Conservation (phyloP, 176 grass and related monocot genomes). For the Eragrostis nindensis region DNA sequence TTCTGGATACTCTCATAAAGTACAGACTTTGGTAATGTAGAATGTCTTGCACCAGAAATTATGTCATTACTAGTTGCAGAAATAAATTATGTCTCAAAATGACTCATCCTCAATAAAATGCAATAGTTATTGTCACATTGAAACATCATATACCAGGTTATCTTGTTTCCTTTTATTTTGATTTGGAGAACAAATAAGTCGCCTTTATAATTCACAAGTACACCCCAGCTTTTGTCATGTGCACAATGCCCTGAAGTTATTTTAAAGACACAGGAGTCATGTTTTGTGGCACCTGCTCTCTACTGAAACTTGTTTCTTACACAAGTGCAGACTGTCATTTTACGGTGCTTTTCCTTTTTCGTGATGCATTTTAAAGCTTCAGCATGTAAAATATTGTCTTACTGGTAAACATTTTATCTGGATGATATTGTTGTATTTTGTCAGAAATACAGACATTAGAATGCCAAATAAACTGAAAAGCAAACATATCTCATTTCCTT, state of each 20-base stretch:
- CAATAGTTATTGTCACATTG: neutral
- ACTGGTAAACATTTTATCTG: constrained; percentile 7
- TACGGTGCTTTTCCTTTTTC: neutral
- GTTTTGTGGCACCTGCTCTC: neutral
- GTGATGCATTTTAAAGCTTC: constrained; percentile 1
- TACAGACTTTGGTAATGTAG: neutral
- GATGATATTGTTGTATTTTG: constrained; percentile 8
- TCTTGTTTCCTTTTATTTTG: constrained; percentile 16
- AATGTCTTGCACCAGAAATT: constrained; percentile 5
- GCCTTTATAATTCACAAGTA: neutral
- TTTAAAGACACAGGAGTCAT: neutral
- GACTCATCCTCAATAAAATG: neutral
- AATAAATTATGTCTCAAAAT: constrained; percentile 23
- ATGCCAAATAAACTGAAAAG: constrained; percentile 10
- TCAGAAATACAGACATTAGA: constrained; percentile 12
- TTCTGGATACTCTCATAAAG: neutral
- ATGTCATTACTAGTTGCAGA: constrained; percentile 9
- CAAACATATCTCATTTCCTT: neutral
- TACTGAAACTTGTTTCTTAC: neutral
- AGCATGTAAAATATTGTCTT: constrained; percentile 15
- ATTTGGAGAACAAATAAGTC: constrained; percentile 8
- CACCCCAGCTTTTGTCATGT: neutral
- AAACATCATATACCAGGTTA: neutral
- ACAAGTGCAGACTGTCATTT: neutral
- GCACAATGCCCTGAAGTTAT: constrained; percentile 8